Conservation (phyloP, 345 rosid genomes). For the Camelina hispida region DNA sequence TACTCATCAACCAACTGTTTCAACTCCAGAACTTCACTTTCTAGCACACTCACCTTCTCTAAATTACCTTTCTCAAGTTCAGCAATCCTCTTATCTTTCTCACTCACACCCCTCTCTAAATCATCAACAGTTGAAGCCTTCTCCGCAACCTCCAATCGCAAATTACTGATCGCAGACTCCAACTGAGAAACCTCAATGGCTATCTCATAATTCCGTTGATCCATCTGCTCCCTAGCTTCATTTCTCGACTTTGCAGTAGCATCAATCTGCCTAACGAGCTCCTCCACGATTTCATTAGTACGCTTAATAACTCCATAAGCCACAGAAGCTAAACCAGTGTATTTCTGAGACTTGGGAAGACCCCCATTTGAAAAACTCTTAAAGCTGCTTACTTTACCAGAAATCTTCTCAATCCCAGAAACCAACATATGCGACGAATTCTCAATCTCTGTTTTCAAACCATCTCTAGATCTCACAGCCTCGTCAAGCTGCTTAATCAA, state of each 20-base stretch:
- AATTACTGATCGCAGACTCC: constrained; percentile 77
- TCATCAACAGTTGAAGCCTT: constrained; percentile 58
- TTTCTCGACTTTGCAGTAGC: constrained; percentile 65
- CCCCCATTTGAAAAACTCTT: constrained; percentile 78
- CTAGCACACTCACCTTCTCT: constrained; percentile 53
- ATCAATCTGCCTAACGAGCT: constrained; percentile 80
- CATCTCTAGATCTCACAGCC: constrained; percentile 61
- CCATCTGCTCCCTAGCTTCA: constrained; percentile 92
- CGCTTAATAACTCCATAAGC: constrained; percentile 93
- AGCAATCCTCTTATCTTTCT: constrained; percentile 61
- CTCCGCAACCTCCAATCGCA: constrained; percentile 71
- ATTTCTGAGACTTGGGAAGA: constrained; percentile 84
- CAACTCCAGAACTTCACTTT: constrained; percentile 64
- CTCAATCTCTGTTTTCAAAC: constrained; percentile 74
- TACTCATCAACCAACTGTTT: constrained; percentile 71
- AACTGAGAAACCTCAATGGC: constrained; percentile 98
- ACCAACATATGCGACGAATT: constrained; percentile 85
- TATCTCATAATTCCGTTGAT: constrained; percentile 93
- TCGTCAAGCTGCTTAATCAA: constrained; percentile 62
- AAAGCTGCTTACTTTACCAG: constrained; percentile 75
- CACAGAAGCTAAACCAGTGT: constrained; percentile 73
- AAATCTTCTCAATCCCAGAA: constrained; percentile 93
- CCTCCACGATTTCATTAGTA: constrained; percentile 94
- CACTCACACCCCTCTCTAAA: constrained; percentile 60
- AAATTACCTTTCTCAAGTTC: constrained; percentile 59